Conservation (phyloP, 1,284 basidiomycete species). For the Irpex lacteus region DNA sequence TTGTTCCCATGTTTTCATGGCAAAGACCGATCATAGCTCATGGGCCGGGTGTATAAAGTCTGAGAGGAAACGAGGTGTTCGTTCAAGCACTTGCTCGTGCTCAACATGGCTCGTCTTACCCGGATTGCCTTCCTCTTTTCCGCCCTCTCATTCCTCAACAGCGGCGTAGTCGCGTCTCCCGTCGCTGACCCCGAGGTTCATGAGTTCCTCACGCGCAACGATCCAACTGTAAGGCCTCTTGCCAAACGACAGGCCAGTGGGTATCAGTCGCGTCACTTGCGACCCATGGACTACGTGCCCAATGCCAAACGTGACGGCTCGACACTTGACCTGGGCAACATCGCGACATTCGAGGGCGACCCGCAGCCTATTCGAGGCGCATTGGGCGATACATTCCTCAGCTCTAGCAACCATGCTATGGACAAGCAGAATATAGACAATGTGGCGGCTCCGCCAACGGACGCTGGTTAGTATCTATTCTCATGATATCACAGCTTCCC, state of each 20-base stretch:
- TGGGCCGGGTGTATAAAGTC: neutral
- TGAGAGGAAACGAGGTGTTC: neutral
- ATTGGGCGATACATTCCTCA: constrained; percentile 26
- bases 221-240: constrained; percentile 11
- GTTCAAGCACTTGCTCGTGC: neutral
- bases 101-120: constrained; percentile 1
- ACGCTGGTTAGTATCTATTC: constrained; percentile 17
- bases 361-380: constrained; percentile 31
- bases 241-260: constrained; percentile 20
- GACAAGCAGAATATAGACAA: constrained; percentile 27
- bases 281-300: constrained; percentile 14
- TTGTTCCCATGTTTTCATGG: neutral
- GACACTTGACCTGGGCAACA: constrained; percentile 24
- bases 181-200: constrained; percentile 3
- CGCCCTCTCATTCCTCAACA: neutral
- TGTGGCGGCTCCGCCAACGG: constrained; percentile 24
- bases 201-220: constrained; percentile 2
- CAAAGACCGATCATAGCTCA: neutral
- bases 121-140: neutral
- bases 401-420: constrained; percentile 22
- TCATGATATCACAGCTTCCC: neutral
- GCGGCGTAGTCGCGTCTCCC: constrained; percentile 1
- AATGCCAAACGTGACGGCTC: constrained; percentile 20
- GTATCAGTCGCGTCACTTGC: constrained; percentile 22
- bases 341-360: constrained; percentile 22